These are phyloP conservation scores for Microsporum ferrugineum DNA, from an alignment of 2,329 filamentous ascomycete species.

Conservation along the genomic window DNA sequence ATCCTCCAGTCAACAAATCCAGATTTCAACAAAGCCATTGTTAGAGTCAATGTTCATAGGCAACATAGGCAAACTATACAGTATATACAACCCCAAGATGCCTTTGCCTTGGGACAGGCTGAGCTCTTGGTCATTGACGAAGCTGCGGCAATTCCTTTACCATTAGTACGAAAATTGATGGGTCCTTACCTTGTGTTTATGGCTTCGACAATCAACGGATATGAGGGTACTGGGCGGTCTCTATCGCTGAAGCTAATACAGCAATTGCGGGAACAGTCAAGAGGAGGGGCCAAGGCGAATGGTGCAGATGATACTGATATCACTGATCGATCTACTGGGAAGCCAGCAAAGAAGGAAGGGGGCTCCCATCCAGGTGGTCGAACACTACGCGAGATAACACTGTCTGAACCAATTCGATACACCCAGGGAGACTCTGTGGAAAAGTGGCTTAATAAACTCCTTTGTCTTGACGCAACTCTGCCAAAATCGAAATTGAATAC, in stretches of 20 bases:
- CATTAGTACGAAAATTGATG: slow-evolving; percentile 85
- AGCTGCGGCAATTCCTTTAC: slow-evolving; percentile 88
- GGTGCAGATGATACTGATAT: slow-evolving; percentile 52
- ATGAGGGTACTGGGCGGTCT: slow-evolving; percentile 91
- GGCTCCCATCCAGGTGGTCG: slow-evolving; percentile 53
- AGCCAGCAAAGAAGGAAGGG: slow-evolving; percentile 52
- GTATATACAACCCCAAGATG: slow-evolving; percentile 93
- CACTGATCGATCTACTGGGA: slow-evolving; percentile 68
- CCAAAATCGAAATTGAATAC: slow-evolving; percentile 61
- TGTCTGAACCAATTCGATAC: slow-evolving; percentile 91
- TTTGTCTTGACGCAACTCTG: slow-evolving; percentile 87
- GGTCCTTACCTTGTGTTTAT: slow-evolving; percentile 97
- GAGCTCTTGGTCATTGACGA: slow-evolving; percentile 95
- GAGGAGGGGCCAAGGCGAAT: slow-evolving; percentile 46
- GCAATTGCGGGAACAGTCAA: slow-evolving; percentile 85
- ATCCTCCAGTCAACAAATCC: slow-evolving; percentile 98
- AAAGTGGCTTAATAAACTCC: slow-evolving; percentile 87
- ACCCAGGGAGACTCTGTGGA: slow-evolving; percentile 82
- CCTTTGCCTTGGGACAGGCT: slow-evolving; percentile 87
- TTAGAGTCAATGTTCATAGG: slow-evolving; percentile 87
- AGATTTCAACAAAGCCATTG: slow-evolving; percentile 97
- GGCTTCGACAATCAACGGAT: slow-evolving; percentile 98
- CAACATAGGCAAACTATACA: slow-evolving; percentile 96
- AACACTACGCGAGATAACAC: slow-evolving; percentile 78
- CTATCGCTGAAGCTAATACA: slow-evolving; percentile 94